These are phyloP conservation scores for Chaetoceros tenuissimus DNA, from an alignment of 108 stramenopile genomes.

Conservation along the genomic window DNA sequence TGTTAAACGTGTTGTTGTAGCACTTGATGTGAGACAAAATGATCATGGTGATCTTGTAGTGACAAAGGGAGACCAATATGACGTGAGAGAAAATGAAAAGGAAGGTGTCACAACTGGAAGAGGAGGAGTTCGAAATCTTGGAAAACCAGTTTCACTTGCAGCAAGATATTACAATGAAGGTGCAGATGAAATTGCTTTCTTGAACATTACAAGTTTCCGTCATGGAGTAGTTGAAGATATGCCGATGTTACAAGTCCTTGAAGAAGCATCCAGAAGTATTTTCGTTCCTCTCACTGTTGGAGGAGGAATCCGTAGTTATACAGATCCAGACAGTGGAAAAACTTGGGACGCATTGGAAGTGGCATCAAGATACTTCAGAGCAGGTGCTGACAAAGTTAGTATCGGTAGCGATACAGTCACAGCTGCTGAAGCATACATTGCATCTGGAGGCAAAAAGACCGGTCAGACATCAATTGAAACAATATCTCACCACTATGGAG, in stretches of 20 bases:
- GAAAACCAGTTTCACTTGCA: conserved; percentile 91
- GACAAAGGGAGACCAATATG: conserved; percentile 99
- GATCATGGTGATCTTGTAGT: conserved; percentile 96
- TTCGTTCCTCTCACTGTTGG: conserved; percentile 98
- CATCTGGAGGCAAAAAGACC: conserved; percentile 43
- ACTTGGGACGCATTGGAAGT: conserved; percentile 90
- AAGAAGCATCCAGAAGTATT: conserved; percentile 83
- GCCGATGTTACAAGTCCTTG: conserved; percentile 95
- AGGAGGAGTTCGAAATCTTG: conserved; percentile 95
- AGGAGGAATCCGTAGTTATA: conserved; percentile 94
- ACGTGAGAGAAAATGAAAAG: conserved; percentile 89
- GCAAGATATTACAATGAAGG: conserved; percentile 92
- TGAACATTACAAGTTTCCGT: conserved; percentile 96
- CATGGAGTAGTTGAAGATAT: conserved; percentile 93
- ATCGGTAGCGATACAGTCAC: conserved; percentile 94
- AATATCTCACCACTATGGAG: conserved; percentile 90
- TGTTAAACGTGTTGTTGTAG: conserved; percentile 87
- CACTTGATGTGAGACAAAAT: conserved; percentile 94
- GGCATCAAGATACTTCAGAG: conserved; percentile 93
- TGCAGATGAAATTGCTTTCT: conserved; percentile 94
- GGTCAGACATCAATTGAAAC: conserved; percentile 85
- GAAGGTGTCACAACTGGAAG: conserved; percentile 48
- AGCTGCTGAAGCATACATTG: conserved; percentile 76
- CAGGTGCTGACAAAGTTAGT: conserved; percentile 97
- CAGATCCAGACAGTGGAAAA: conserved; percentile 68